Conservation (phyloP, 2,329 filamentous ascomycete genomes). For the Geoglossum cookeanum region DNA sequence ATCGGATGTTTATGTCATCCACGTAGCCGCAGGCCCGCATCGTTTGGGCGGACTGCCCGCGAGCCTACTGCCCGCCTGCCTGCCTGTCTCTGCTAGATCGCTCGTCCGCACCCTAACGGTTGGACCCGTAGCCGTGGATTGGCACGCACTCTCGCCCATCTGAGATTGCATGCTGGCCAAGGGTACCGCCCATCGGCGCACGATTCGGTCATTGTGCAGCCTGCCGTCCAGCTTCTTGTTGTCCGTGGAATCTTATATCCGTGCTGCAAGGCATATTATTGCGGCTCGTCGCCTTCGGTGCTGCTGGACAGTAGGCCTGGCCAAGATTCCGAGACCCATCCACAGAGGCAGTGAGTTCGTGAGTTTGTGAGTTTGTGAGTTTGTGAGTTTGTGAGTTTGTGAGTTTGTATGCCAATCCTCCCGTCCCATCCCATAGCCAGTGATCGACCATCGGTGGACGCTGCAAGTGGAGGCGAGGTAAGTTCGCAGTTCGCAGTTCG, state of each 20-base stretch:
- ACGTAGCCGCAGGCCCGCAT: not conserved
- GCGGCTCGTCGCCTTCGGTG: not conserved
- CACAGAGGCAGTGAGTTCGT: too few relatives aligned
- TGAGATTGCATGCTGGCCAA: not conserved
- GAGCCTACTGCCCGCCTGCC: not conserved
- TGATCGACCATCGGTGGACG: not conserved
- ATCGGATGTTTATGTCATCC: not conserved
- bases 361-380: not conserved
- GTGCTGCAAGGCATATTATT: not conserved
- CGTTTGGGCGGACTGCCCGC: not conserved
- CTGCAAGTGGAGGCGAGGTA: not conserved
- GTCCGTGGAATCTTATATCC: not conserved
- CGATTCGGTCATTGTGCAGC: constrained; percentile 2
- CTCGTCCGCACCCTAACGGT: not conserved
- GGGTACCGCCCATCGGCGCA: not conserved
- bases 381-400: not conserved
- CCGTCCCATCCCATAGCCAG: not conserved
- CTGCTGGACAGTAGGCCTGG: not conserved
- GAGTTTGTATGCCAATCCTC: not conserved
- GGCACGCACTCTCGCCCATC: not conserved
- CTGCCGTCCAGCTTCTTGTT: not conserved
- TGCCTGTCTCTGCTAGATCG: not conserved
- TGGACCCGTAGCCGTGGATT: not conserved
- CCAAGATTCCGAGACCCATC: not conserved
- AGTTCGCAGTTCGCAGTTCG: too few relatives aligned